Conservation (phyloP, 148 eudicot genomes). For the Silene conica region DNA sequence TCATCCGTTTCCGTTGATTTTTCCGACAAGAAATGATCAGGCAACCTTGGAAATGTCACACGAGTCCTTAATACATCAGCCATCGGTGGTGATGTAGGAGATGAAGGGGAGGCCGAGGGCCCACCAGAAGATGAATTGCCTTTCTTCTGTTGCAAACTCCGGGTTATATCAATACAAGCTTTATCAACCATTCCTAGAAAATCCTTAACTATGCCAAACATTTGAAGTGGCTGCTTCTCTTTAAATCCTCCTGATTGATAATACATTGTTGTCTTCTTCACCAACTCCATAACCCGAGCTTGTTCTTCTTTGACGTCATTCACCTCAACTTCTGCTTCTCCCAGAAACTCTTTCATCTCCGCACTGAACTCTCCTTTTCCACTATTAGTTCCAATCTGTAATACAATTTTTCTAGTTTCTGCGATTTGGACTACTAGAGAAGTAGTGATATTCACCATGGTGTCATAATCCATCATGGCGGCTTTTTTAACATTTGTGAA, state of each 20-base stretch:
- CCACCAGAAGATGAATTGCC: constrained; percentile 15
- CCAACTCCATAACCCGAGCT: constrained; percentile 48
- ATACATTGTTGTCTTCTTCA: constrained; percentile 66
- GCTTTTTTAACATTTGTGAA: constrained; percentile 70
- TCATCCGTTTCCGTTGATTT: constrained; percentile 43
- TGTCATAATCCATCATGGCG: constrained; percentile 55
- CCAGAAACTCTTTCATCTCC: constrained; percentile 59
- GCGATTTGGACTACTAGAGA: constrained; percentile 30
- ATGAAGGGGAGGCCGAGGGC: constrained; percentile 24
- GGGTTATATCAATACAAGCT: constrained; percentile 58
- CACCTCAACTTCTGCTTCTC: constrained; percentile 48
- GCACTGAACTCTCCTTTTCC: constrained; percentile 37
- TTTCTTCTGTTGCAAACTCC: constrained; percentile 59
- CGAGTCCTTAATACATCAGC: constrained; percentile 42
- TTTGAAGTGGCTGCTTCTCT: constrained; percentile 55
- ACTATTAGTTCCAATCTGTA: constrained; percentile 34
- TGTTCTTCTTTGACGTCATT: constrained; percentile 54
- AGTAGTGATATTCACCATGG: constrained; percentile 31
- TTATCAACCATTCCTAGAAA: constrained; percentile 65
- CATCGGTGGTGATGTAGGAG: constrained; percentile 24
- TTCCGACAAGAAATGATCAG: constrained; percentile 63
- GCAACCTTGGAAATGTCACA: constrained; percentile 69
- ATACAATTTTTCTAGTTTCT: constrained; percentile 38
- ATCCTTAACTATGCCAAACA: constrained; percentile 63
- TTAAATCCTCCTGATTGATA: constrained; percentile 70